Conservation (phyloP, 495 filamentous ascomycete species). For the Penicillium tannophilum region DNA sequence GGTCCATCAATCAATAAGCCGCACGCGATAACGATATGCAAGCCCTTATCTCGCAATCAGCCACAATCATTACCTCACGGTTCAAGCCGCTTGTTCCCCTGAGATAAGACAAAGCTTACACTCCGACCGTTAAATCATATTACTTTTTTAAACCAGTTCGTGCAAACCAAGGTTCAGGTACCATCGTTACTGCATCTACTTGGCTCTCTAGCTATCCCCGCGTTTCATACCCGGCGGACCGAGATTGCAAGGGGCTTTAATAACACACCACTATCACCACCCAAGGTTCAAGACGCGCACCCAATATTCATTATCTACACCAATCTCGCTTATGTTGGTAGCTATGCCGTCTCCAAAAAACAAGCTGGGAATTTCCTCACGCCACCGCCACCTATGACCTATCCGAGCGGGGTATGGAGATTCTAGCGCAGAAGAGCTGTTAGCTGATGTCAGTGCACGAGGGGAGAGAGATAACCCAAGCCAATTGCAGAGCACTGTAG, state of each 20-base stretch:
- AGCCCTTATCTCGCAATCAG: not conserved
- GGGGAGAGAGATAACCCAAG: constrained; percentile 13
- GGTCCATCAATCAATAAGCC: not conserved
- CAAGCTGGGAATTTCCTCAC: constrained; percentile 3
- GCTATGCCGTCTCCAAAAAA: not conserved
- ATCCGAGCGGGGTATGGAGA: constrained; percentile 5
- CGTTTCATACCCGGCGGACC: not conserved
- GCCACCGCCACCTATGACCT: constrained; percentile 9
- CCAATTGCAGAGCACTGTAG: constrained; percentile 5
- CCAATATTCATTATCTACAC: not conserved
- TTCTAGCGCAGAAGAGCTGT: not conserved
- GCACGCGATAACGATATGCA: not conserved
- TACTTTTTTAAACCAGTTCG: not conserved
- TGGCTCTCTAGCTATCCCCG: not conserved
- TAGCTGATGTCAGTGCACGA: constrained; percentile 5
- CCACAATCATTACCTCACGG: not conserved
- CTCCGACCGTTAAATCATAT: not conserved
- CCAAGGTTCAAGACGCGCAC: not conserved
- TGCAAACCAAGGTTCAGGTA: not conserved
- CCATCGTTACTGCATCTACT: not conserved
- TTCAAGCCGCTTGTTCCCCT: not conserved
- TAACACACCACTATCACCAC: not conserved
- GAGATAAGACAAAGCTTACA: not conserved
- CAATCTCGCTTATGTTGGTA: not conserved
- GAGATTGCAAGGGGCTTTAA: not conserved